phyloP scores from a whole-genome alignment of 345 rosid species.

The Euphorbia lathyris region DNA sequence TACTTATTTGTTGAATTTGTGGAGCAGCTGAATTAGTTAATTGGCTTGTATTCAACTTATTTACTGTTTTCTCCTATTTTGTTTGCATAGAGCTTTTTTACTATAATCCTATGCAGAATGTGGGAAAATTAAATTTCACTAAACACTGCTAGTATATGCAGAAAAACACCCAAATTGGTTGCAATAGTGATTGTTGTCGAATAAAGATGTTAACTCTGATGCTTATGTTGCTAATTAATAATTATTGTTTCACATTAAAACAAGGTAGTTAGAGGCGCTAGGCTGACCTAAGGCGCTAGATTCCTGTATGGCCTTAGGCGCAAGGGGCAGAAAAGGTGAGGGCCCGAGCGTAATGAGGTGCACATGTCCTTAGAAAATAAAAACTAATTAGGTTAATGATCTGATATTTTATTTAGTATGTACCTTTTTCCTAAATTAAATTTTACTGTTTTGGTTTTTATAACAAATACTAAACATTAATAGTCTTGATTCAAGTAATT shows the following conservation, averaged over 20 bases:
- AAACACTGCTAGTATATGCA: not conserved
- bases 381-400: no score
- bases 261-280: no score
- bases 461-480: no score
- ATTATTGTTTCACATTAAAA: not conserved
- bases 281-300: no score
- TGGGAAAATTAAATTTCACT: not conserved
- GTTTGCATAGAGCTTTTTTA: not conserved
- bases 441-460: no score
- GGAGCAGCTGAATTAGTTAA: conserved; percentile 2
- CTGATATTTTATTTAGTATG: no score
- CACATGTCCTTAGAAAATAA: no score
- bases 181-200: not conserved
- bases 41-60: conserved; percentile 9
- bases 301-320: no score
- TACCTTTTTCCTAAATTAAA: no score
- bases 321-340: no score
- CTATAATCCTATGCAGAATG: not conserved
- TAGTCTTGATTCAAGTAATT: no score
- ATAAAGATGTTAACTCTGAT: not conserved
- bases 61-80: not conserved
- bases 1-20: not conserved
- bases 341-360: no score
- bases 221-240: not conserved
- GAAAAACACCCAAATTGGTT: not conserved